Evolutionary conservation across 768 basidiomycete genomes (phyloP).

Genomic region (Suillus cothurnatus): DNA sequence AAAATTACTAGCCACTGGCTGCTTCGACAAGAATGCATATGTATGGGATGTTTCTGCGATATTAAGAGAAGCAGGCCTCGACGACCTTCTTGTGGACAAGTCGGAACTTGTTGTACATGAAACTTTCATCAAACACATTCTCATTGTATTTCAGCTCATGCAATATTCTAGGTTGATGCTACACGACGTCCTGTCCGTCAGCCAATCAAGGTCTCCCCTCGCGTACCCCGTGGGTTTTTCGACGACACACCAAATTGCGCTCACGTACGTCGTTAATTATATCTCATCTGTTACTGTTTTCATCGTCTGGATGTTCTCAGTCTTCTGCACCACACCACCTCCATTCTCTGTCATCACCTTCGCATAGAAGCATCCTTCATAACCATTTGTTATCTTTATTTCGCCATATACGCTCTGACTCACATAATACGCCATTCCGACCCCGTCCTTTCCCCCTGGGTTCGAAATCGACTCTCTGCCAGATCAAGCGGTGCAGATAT

Average conservation of each 20-base stretch:
- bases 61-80: background rate
- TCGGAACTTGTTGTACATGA: background rate
- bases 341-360: background rate
- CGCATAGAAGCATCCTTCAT: background rate
- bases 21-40: background rate
- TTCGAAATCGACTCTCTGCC: background rate
- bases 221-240: background rate
- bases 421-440: background rate
- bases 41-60: background rate
- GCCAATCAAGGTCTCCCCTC: too few species aligned
- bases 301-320: background rate
- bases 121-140: background rate
- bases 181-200: background rate
- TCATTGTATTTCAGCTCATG: background rate
- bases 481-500: background rate
- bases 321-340: background rate
- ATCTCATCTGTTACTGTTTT: background rate
- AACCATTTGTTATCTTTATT: background rate
- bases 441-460: background rate
- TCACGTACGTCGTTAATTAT: background rate
- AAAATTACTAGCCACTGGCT: background rate
- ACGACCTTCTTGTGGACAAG: too few species aligned
- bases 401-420: background rate
- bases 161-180: background rate
- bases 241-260: too few species aligned